phyloP scores from a whole-genome alignment of 129 eudicot species.

The Chrysanthemum makinoi region DNA sequence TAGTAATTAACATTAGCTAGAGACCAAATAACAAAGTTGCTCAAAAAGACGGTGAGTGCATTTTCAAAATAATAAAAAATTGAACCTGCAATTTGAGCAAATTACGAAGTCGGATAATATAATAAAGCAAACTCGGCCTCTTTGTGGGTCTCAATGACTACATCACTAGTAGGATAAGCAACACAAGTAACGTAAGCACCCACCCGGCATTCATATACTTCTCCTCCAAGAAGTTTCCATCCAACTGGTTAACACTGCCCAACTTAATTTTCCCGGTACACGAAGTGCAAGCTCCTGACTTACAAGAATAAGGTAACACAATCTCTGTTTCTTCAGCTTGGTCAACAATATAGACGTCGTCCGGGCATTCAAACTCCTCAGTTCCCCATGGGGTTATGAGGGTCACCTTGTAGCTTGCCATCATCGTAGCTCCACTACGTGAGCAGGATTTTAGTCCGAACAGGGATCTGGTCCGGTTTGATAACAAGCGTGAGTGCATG shows the following conservation, averaged over 20 bases:
- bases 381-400: slow-evolving; percentile 43
- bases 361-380: slow-evolving; percentile 43
- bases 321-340: slow-evolving; percentile 42
- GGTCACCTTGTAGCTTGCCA: slow-evolving; percentile 55
- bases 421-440: slow-evolving; percentile 28
- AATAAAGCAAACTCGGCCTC: no score
- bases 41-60: no score
- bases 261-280: slow-evolving; percentile 47
- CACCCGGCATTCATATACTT: slow-evolving; percentile 40
- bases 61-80: no score
- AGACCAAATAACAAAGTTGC: no score
- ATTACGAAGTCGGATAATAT: no score
- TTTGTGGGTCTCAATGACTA: slow-evolving; percentile 57
- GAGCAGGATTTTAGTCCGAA: not conserved
- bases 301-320: slow-evolving; percentile 58
- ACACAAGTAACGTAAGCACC: slow-evolving; percentile 65
- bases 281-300: slow-evolving; percentile 65
- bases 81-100: no score
- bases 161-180: slow-evolving; percentile 46
- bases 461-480: no score
- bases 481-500: not conserved
- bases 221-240: slow-evolving; percentile 43
- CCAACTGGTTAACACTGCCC: slow-evolving; percentile 50
- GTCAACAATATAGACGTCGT: slow-evolving; percentile 49
- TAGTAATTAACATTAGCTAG: no score